Evolutionary conservation across 495 filamentous ascomycete genomes (phyloP).

Genomic region (Penicillium arizonense): DNA sequence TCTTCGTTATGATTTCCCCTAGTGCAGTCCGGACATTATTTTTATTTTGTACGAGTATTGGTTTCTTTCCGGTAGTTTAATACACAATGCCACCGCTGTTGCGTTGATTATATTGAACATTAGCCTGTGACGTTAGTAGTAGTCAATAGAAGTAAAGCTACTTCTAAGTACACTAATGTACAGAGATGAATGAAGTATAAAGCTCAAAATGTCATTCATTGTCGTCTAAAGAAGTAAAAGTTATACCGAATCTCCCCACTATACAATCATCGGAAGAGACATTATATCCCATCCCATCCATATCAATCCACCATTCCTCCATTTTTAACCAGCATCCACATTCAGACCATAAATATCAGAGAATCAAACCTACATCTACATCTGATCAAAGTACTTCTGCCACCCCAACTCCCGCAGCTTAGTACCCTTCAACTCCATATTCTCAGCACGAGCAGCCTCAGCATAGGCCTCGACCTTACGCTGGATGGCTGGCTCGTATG

Average conservation of each 20-base stretch:
- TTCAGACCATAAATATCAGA: neutral
- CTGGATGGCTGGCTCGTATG: constrained; percentile 56
- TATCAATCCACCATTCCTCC: neutral
- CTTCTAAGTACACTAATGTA: neutral
- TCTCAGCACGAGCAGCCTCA: constrained; percentile 64
- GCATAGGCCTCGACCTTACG: constrained; percentile 67
- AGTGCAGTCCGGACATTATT: constrained; percentile 9
- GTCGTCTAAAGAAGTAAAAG: constrained; percentile 19
- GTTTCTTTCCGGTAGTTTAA: constrained; percentile 22
- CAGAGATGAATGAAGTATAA: neutral
- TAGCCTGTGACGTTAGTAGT: neutral
- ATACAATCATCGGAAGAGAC: constrained; percentile 8
- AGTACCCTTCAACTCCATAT: constrained; percentile 52
- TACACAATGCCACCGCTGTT: constrained; percentile 25
- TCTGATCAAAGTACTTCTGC: constrained; percentile 65
- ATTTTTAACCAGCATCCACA: neutral
- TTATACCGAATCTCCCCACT: constrained; percentile 3
- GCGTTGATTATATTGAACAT: neutral
- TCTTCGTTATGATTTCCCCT: constrained; percentile 29
- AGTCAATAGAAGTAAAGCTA: too few species aligned
- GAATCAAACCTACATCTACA: constrained; percentile 33
- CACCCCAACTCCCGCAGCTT: constrained; percentile 60
- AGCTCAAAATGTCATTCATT: constrained; percentile 21
- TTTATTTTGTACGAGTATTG: constrained; percentile 24
- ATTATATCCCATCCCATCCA: neutral